These are phyloP conservation scores for Coemansia sp. DNA, from an alignment of 192 early-diverging fungal genomes.

Conservation along the genomic window DNA sequence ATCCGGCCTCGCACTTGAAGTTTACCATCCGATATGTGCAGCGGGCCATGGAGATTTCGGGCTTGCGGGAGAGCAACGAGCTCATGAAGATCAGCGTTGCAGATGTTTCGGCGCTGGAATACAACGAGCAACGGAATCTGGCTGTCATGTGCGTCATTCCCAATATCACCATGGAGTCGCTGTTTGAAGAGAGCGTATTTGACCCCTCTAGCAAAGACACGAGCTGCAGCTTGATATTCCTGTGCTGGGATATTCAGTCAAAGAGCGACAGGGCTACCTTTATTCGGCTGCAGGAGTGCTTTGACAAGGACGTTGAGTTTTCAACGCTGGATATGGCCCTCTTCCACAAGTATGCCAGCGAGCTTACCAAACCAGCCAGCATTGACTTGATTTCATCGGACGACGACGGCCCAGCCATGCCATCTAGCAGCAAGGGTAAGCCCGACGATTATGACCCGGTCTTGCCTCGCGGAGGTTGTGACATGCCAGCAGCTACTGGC, in stretches of 20 bases:
- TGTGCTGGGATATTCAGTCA: constrained; percentile 10
- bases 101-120: constrained; percentile 25
- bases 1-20: background rate
- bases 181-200: constrained; percentile 24
- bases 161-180: constrained; percentile 22
- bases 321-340: background rate
- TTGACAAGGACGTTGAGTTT: constrained; percentile 4
- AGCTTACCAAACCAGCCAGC: constrained; percentile 27
- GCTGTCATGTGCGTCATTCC: constrained; percentile 28
- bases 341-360: constrained; percentile 8
- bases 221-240: constrained; percentile 10
- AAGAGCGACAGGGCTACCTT: background rate
- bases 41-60: constrained; percentile 13
- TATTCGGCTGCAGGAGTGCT: background rate
- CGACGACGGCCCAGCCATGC: constrained; percentile 4
- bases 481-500: background rate
- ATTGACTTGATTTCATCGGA: constrained; percentile 38
- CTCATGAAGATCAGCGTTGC: constrained; percentile 10
- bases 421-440: no score
- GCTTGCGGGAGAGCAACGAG: constrained; percentile 15
- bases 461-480: background rate
- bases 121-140: constrained; percentile 1
- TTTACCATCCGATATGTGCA: constrained; percentile 15
- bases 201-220: constrained; percentile 25
- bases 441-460: background rate